phyloP scores from a whole-genome alignment of 2,329 filamentous ascomycete genomes.

The Emydomyces testavorans region DNA sequence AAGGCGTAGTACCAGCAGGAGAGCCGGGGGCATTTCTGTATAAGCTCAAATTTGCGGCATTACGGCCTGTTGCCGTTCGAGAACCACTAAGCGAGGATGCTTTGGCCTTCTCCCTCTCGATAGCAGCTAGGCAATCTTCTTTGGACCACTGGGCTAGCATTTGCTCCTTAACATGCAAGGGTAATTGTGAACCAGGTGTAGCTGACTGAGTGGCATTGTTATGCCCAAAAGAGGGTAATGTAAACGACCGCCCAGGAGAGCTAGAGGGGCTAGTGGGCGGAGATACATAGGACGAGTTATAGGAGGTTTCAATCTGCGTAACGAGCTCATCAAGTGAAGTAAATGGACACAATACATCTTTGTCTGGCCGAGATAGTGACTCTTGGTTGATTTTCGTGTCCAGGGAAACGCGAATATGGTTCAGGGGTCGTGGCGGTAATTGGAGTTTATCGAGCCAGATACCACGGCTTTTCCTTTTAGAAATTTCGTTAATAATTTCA shows the following conservation, averaged over 20 bases:
- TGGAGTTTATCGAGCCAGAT: slow-evolving; percentile 69
- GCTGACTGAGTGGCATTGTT: slow-evolving; percentile 28
- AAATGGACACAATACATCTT: slow-evolving; percentile 55
- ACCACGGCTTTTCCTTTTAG: slow-evolving; percentile 57
- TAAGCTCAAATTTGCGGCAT: slow-evolving; percentile 20
- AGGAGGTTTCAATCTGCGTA: slow-evolving; percentile 60
- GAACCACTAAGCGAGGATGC: slow-evolving; percentile 68
- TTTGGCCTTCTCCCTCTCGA: slow-evolving; percentile 56
- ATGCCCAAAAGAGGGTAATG: slow-evolving; percentile 46
- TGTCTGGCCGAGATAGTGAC: slow-evolving; percentile 33
- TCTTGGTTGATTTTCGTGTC: slow-evolving; percentile 28
- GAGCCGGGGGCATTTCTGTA: slow-evolving; percentile 27
- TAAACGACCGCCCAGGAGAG: slow-evolving; percentile 56
- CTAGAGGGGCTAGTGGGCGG: slow-evolving; percentile 58
- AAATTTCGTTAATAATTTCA: slow-evolving; percentile 64
- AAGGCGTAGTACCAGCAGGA: slow-evolving; percentile 20
- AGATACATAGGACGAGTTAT: slow-evolving; percentile 44
- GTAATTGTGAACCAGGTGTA: slow-evolving; percentile 45
- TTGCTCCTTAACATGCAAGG: slow-evolving; percentile 56
- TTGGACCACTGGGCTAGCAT: slow-evolving; percentile 72
- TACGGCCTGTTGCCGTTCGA: slow-evolving; percentile 45
- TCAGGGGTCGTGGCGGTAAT: slow-evolving; percentile 54
- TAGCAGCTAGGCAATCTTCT: slow-evolving; percentile 56
- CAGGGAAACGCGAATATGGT: slow-evolving; percentile 42
- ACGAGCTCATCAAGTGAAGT: slow-evolving; percentile 61